Evolutionary conservation across 345 rosid species (phyloP), one percentile per base, ranked within the genome.

Genomic region (Acer negundo): DNA sequence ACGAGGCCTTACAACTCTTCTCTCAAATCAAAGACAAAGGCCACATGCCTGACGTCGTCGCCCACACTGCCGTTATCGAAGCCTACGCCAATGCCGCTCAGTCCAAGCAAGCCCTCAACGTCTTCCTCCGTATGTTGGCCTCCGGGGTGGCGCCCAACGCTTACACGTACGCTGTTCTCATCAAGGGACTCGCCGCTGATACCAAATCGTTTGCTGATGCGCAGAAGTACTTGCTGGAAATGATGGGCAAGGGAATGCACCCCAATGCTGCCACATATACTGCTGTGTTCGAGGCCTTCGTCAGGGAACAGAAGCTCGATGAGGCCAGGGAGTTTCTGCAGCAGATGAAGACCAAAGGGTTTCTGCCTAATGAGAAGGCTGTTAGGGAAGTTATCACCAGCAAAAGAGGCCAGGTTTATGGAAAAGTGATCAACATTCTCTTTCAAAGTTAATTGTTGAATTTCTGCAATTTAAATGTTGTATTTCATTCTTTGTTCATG

Each of bases 1-100:
- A 90, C 73, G 94, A 94, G 75, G 95, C 98, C 1, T 82, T 92
- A 26, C 83, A 92, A 77, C 92, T 94, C 67, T 92, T 92, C 82
- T 24, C 88, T 6, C 90, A 88, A 69, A 88, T 94, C 75, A 94
- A 88, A 75, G 89, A 94, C 69, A 83, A 86, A 38, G 87, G 88
- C 1, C 87, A 87, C 19, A 85, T 92, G 91, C 95, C 95, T 1
- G 97, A 90, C 16, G 97, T 92, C 10, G 90, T 90, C 23, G 89
- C 90, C 6, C 87, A 88, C 79, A 90, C 97, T 4, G 95, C 94
- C 0, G 86, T 94, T 0, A 82, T 94, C 16, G 98, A 90, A 72
- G 98, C 90, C 12, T 94, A 92, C 73, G 84, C 86, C 74, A 88
- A 83, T 23, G 95, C 97, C 0, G 93, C 94, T 13, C 93, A 86